Conservation (phyloP, 2,329 filamentous ascomycete species). For the Colletotrichum liaoningense region DNA sequence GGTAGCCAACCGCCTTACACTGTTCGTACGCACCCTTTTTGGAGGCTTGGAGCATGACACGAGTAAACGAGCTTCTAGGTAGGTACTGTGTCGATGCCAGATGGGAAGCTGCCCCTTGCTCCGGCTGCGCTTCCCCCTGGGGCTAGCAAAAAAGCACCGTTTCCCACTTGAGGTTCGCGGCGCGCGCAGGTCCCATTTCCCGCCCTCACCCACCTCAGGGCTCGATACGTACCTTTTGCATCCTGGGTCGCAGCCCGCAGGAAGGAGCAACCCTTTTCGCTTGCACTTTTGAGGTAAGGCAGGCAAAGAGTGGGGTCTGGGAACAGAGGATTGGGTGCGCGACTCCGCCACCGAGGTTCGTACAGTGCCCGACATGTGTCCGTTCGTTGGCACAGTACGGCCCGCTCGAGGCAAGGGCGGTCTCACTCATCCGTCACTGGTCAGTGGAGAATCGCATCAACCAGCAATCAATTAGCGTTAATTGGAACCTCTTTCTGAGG, state of each 20-base stretch:
- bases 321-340: background rate
- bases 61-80: background rate
- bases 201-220: background rate
- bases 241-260: background rate
- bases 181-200: background rate
- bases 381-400: background rate
- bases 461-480: slow-evolving; percentile 21
- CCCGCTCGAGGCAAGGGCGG: background rate
- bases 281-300: background rate
- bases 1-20: background rate
- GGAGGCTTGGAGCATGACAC: background rate
- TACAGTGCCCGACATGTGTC: background rate
- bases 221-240: too few relatives aligned
- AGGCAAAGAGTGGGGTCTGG: background rate
- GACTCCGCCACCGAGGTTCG: background rate
- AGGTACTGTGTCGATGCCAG: background rate
- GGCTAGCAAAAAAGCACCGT: background rate
- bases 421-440: background rate
- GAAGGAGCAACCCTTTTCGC: background rate
- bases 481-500: background rate
- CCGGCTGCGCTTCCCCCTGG: background rate
- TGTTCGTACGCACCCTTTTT: background rate
- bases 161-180: background rate
- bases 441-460: background rate
- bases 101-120: background rate